phyloP scores from a whole-genome alignment of 2,329 filamentous ascomycete species.

The Calonectria henricotiae region DNA sequence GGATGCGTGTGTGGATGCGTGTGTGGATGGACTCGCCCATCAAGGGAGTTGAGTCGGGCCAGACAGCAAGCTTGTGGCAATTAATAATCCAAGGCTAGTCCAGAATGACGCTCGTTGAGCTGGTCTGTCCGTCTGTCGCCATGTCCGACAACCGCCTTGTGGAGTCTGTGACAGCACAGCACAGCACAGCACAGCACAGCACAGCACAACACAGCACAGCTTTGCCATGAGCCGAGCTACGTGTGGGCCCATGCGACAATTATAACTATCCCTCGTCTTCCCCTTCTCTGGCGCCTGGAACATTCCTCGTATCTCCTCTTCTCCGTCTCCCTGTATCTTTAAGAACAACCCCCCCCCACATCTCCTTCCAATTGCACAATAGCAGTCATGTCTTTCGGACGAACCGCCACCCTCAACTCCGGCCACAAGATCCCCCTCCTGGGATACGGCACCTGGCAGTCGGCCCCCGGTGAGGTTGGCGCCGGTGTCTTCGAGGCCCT shows the following conservation, averaged over 20 bases:
- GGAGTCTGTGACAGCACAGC: background rate
- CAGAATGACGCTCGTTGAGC: background rate
- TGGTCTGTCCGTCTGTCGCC: background rate
- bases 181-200: background rate
- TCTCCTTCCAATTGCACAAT: background rate
- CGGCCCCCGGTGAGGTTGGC: constrained; percentile 75
- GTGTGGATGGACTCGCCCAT: constrained; percentile 15
- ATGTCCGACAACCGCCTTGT: constrained; percentile 1
- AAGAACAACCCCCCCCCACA: background rate
- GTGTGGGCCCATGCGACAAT: constrained; percentile 23
- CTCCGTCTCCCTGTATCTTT: background rate
- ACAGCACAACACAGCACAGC: background rate
- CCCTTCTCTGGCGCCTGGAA: background rate
- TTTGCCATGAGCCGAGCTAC: background rate
- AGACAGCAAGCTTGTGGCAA: background rate
- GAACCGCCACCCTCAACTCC: constrained; percentile 73
- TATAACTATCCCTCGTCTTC: constrained; percentile 16
- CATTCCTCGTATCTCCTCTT: background rate
- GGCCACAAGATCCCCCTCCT: constrained; percentile 77
- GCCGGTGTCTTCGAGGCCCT: constrained; percentile 77
- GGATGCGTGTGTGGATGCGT: constrained; percentile 10
- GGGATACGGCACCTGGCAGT: constrained; percentile 78
- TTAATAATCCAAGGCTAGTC: constrained; percentile 13
- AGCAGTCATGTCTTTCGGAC: constrained; percentile 69
- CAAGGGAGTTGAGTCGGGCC: constrained; percentile 5